phyloP scores from a whole-genome alignment of 352 stramenopile genomes.

The Peronospora belbahrii region DNA sequence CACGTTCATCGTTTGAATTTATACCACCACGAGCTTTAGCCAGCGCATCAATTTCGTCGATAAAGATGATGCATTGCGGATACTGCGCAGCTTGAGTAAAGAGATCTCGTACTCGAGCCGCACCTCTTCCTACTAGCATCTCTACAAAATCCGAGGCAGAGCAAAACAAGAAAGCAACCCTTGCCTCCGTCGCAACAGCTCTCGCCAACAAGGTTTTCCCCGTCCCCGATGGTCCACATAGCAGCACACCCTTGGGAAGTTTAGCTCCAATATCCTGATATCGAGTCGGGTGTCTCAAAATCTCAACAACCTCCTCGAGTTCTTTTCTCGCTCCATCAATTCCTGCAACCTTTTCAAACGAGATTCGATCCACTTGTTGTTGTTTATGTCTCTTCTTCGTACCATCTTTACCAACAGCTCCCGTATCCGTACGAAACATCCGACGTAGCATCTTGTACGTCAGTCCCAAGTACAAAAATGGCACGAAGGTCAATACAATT shows the following conservation, averaged over 20 bases:
- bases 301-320: conserved; percentile 92
- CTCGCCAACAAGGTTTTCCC: conserved; percentile 93
- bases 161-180: conserved; percentile 92
- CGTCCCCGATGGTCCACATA: conserved; percentile 90
- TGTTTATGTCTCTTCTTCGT: conserved; percentile 38
- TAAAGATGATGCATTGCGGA: conserved; percentile 96
- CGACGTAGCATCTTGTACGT: conserved; percentile 78
- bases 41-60: conserved; percentile 95
- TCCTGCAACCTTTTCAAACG: conserved; percentile 91
- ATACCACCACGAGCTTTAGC: conserved; percentile 78
- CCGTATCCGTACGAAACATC: conserved; percentile 45
- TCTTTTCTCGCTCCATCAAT: conserved; percentile 92
- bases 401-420: conserved; percentile 62
- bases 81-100: conserved; percentile 92
- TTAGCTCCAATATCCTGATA: conserved; percentile 91
- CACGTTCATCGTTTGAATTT: conserved; percentile 91
- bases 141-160: conserved; percentile 97
- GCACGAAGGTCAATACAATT: conserved; percentile 56
- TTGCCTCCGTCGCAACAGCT: conserved; percentile 89
- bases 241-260: conserved; percentile 89
- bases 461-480: conserved; percentile 77
- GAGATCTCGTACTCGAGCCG: conserved; percentile 89
- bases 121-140: conserved; percentile 93
- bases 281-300: conserved; percentile 85
- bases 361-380: conserved; percentile 39